Conservation (phyloP, 306 rosid genomes). For the Mimosa bimucronata region DNA sequence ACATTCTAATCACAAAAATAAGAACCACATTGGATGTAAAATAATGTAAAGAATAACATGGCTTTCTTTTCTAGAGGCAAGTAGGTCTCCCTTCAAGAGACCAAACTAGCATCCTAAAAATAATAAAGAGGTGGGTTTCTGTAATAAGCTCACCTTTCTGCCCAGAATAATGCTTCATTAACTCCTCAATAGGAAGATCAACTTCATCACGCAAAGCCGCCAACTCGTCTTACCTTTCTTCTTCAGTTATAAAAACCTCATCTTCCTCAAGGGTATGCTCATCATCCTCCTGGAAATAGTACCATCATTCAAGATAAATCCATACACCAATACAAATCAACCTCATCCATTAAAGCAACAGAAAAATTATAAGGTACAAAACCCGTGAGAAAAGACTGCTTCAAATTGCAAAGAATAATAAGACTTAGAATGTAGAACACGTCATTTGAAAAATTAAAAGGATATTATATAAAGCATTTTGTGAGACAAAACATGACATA, state of each 20-base stretch:
- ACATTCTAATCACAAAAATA: conserved; percentile 3
- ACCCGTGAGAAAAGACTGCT: conserved; percentile 14
- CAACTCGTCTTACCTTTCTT: conserved; percentile 87
- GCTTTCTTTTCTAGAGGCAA: conserved; percentile 30
- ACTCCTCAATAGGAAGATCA: conserved; percentile 92
- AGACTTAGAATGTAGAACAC: neutral
- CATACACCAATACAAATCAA: conserved; percentile 28
- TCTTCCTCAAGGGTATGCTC: conserved; percentile 89
- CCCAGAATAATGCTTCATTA: conserved; percentile 71
- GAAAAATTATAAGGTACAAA: conserved; percentile 35
- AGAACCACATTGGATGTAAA: conserved; percentile 21
- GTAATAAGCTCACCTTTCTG: conserved; percentile 58
- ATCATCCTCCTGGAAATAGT: conserved; percentile 87
- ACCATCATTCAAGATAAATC: conserved; percentile 38
- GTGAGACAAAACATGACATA: conserved; percentile 13
- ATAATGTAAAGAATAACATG: conserved; percentile 9
- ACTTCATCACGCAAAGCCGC: conserved; percentile 83
- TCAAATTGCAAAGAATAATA: conserved; percentile 30
- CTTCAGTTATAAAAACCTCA: conserved; percentile 79
- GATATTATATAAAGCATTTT: conserved; percentile 2
- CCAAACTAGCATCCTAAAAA: conserved; percentile 18
- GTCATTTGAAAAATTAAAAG: conserved; percentile 19
- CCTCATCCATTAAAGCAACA: conserved; percentile 35
- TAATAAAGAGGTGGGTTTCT: neutral
- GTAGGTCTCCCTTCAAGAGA: conserved; percentile 26